Percentiles rank a stretch among this genome's conserved stretches.
Conservation (phyloP, 768 basidiomycete genomes). For the Lyophyllum semitale region DNA sequence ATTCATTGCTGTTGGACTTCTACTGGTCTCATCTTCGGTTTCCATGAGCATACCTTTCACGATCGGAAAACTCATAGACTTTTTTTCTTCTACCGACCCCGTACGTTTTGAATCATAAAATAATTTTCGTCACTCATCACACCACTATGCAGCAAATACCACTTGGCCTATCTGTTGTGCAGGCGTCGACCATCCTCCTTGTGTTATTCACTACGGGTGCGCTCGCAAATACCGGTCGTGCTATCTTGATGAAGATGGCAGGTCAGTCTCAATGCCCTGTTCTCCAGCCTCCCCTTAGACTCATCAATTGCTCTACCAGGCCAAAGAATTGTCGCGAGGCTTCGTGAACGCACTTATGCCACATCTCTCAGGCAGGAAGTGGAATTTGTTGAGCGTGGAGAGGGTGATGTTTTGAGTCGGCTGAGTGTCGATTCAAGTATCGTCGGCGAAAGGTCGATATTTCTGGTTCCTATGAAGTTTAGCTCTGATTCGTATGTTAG, state of each 20-base stretch:
- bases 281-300: not conserved
- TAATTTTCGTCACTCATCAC: not conserved
- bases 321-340: slow-evolving; percentile 87
- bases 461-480: not conserved
- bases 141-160: slow-evolving; percentile 62
- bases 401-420: slow-evolving; percentile 91
- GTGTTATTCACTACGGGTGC: slow-evolving; percentile 86
- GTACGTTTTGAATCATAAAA: slow-evolving; percentile 43
- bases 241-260: slow-evolving; percentile 83
- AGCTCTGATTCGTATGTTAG: slow-evolving; percentile 33
- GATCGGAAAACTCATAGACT: slow-evolving; percentile 92
- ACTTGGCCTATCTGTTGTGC: slow-evolving; percentile 74
- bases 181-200: slow-evolving; percentile 76
- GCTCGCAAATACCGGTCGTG: slow-evolving; percentile 79
- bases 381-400: slow-evolving; percentile 89
- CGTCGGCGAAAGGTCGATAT: slow-evolving; percentile 82
- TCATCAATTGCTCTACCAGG: slow-evolving; percentile 35
- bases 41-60: slow-evolving; percentile 93
- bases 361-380: slow-evolving; percentile 90
- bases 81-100: slow-evolving; percentile 74
- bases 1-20: slow-evolving; percentile 71
- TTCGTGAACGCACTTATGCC: slow-evolving; percentile 79
- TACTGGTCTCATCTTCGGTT: slow-evolving; percentile 86
- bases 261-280: slow-evolving; percentile 44
- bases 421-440: slow-evolving; percentile 91